Conservation (phyloP, 805 yeast species). For the Suhomyces sp. region DNA sequence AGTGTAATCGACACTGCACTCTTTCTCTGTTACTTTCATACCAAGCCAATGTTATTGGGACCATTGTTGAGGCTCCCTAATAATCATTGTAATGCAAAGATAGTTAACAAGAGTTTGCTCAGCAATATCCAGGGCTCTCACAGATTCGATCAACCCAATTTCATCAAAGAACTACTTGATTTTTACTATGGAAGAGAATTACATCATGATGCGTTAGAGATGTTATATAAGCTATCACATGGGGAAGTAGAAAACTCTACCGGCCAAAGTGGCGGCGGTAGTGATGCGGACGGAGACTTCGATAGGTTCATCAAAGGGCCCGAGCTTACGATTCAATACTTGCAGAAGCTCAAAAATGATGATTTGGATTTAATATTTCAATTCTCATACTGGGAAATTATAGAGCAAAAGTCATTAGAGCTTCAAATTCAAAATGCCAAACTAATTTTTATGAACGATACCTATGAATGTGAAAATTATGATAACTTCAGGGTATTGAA, state of each 20-base stretch:
- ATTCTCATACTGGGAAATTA: conserved; percentile 53
- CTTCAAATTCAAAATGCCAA: conserved; percentile 31
- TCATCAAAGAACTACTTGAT: conserved; percentile 69
- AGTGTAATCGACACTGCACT: conserved; percentile 72
- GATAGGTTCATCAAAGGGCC: conserved; percentile 37
- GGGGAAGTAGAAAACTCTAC: conserved; percentile 4
- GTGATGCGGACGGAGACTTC: conserved; percentile 17
- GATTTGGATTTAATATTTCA: conserved; percentile 54
- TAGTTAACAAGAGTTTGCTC: conserved; percentile 55
- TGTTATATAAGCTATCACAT: conserved; percentile 41
- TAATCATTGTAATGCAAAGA: conserved; percentile 66
- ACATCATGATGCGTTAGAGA: conserved; percentile 65
- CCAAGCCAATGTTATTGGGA: conserved; percentile 70
- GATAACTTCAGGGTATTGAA: conserved; percentile 53
- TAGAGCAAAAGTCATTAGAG: conserved; percentile 14
- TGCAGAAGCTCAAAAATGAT: conserved; percentile 51
- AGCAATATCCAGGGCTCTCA: conserved; percentile 29
- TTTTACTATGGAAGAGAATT: conserved; percentile 63
- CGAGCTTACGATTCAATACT: conserved; percentile 49
- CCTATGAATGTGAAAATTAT: conserved; percentile 57
- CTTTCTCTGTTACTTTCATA: conserved; percentile 69
- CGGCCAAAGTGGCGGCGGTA: conserved; percentile 5
- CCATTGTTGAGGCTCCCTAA: conserved; percentile 72
- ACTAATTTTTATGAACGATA: conserved; percentile 62
- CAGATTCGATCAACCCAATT: conserved; percentile 28